Conservation (phyloP, 1,284 basidiomycete species). For the Leccinum angustisporum region DNA sequence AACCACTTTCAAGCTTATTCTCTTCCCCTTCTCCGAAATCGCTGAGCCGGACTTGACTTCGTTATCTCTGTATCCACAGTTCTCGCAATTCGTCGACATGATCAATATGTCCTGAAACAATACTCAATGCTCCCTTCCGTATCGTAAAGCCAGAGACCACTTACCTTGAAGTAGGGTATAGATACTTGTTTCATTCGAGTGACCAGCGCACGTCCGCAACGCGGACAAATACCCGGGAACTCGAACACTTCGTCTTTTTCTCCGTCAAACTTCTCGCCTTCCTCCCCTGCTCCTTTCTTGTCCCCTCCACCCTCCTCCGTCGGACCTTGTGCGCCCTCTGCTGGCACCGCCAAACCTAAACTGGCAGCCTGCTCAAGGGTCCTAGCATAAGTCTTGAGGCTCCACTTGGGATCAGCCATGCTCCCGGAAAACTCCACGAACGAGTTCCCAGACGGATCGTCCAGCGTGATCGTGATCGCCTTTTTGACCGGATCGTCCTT, state of each 20-base stretch:
- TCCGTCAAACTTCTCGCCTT: slow-evolving; percentile 30
- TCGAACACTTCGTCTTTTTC: slow-evolving; percentile 84
- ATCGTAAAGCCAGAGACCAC: not conserved
- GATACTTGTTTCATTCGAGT: slow-evolving; percentile 96
- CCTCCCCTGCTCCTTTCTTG: slow-evolving; percentile 32
- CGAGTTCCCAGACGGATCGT: slow-evolving; percentile 95
- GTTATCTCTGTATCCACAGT: slow-evolving; percentile 95
- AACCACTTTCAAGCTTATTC: slow-evolving; percentile 87
- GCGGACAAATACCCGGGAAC: slow-evolving; percentile 89
- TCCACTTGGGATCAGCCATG: slow-evolving; percentile 92
- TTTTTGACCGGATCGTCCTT: slow-evolving; percentile 51
- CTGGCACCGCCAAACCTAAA: slow-evolving; percentile 66
- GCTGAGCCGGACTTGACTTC: slow-evolving; percentile 95
- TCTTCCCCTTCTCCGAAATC: slow-evolving; percentile 84
- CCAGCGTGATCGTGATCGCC: slow-evolving; percentile 82
- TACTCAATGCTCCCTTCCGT: not conserved
- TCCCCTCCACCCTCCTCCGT: slow-evolving; percentile 35
- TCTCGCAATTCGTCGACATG: slow-evolving; percentile 97
- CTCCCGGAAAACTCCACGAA: slow-evolving; percentile 86
- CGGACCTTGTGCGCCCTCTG: slow-evolving; percentile 40
- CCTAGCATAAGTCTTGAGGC: slow-evolving; percentile 82
- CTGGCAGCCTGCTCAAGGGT: slow-evolving; percentile 82
- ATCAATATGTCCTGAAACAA: slow-evolving; percentile 81
- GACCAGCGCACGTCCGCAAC: slow-evolving; percentile 81
- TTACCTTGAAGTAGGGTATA: slow-evolving; percentile 97